Evolutionary conservation across 805 yeast species (phyloP), one percentile per base, ranked within the genome.

Genomic region (Brettanomyces custersianus): DNA sequence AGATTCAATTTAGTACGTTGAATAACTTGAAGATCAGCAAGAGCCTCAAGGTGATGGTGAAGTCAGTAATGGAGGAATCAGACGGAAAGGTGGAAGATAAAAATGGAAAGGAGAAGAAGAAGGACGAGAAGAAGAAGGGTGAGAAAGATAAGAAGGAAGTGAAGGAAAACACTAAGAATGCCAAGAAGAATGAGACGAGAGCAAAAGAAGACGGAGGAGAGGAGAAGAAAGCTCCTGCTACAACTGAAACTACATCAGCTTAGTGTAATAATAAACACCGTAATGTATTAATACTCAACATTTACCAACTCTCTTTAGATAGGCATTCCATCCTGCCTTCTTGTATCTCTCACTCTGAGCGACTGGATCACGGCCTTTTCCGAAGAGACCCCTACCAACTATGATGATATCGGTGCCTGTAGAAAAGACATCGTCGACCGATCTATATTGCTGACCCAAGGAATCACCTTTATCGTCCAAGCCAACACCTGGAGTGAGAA

Each of bases 401-500:
- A 92, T 92, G 40, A 92, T 88, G 35, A 92, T 73, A 57, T 92
- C 99, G 2, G 94, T 72, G n/a, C 97, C 97, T 2, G 81, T 74
- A 11, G 72, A 54, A 10, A 90, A 68, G 18, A 87, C 98, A 41
- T 82, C 85, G 44, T 74, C 75, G 4, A 90, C 97, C 4, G 96
- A 77, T 58, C 98, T 73, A 60, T 92, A 92, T 61, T 92, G 97
- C 60, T 92, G 99, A 18, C 99, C 99, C 42, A 92, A 69, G 1
- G 80, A 75, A 56, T 92, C 99, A 12, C 97, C 96, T 57, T 81
- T 92, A 54, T 90, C 97, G 54, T 90, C 98, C 35, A 92, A 70
- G 3, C 97, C 97, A 27, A 92, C 98, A 42, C 99, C 99, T 0
- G 99, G 99, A 1, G 98, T 90, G 92, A 92, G 80, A 40, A 88